Conservation (phyloP, 192 early-diverging fungal genomes). For the Coemansia aciculifera region DNA sequence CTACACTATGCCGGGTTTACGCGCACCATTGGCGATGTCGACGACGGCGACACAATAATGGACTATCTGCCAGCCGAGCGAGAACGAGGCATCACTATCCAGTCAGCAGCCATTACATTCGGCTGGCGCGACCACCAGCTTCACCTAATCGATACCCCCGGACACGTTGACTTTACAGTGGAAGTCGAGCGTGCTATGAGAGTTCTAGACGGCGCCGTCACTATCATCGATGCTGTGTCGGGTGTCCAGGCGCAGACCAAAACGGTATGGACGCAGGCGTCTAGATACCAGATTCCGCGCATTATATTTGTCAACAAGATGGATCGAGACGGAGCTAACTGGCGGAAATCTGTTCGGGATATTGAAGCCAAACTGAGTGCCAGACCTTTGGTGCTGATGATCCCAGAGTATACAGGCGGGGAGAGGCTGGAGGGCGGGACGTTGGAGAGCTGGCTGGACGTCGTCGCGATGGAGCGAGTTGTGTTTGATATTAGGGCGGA, state of each 20-base stretch:
- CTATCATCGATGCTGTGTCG: slow-evolving; percentile 90
- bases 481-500: slow-evolving; percentile 20
- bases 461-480: slow-evolving; percentile 64
- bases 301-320: slow-evolving; percentile 96
- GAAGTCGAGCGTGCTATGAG: slow-evolving; percentile 91
- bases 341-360: slow-evolving; percentile 35
- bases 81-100: slow-evolving; percentile 92
- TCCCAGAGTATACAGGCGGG: slow-evolving; percentile 54
- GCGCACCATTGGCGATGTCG: slow-evolving; percentile 85
- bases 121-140: slow-evolving; percentile 71
- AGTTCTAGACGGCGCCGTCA: slow-evolving; percentile 92
- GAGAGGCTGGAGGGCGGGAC: slow-evolving; percentile 33
- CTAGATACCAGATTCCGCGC: slow-evolving; percentile 76
- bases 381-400: slow-evolving; percentile 69
- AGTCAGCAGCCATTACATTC: slow-evolving; percentile 89
- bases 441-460: slow-evolving; percentile 71
- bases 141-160: slow-evolving; percentile 95
- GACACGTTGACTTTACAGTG: slow-evolving; percentile 94
- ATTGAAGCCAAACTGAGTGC: slow-evolving; percentile 61
- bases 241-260: slow-evolving; percentile 98
- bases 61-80: slow-evolving; percentile 88
- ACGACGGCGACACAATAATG: slow-evolving; percentile 92
- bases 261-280: slow-evolving; percentile 89
- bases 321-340: slow-evolving; percentile 78
- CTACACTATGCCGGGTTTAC: slow-evolving; percentile 93